These are phyloP conservation scores for Quercus robur DNA, from an alignment of 306 rosid genomes.

Conservation along the genomic window DNA sequence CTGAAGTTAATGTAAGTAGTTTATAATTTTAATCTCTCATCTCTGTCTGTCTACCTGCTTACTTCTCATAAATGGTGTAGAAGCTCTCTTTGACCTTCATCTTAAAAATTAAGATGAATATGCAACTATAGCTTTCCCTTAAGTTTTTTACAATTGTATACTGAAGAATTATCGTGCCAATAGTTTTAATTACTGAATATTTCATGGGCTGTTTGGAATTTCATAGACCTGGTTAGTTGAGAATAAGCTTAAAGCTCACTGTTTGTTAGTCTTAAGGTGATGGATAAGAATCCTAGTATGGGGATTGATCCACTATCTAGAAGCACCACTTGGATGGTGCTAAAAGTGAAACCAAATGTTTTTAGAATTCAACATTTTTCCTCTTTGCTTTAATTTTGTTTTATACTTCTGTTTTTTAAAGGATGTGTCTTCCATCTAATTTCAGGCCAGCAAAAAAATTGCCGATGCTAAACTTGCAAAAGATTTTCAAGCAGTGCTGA, in stretches of 20 bases:
- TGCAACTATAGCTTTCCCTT: not conserved
- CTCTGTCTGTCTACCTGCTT: not conserved
- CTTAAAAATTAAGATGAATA: not conserved
- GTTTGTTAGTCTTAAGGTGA: not conserved
- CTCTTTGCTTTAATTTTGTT: not conserved
- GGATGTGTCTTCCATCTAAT: conserved; percentile 5
- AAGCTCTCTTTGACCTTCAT: not conserved
- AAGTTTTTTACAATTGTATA: not conserved
- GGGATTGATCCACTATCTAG: not conserved
- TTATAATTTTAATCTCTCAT: not conserved
- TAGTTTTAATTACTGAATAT: not conserved
- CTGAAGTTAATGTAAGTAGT: conserved; percentile 61
- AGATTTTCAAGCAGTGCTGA: conserved; percentile 92
- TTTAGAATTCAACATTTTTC: not conserved
- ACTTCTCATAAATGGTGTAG: not conserved
- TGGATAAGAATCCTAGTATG: not conserved
- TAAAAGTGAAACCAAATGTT: not conserved
- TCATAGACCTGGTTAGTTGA: not conserved
- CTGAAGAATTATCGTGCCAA: not conserved
- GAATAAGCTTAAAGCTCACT: not conserved
- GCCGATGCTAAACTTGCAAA: conserved; percentile 97
- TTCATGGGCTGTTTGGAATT: not conserved
- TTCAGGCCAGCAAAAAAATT: conserved; percentile 87
- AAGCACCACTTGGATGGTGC: not conserved
- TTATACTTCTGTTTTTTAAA: not conserved